Conservation (phyloP, 2,329 filamentous ascomycete species). For the Xylaria sp. region DNA sequence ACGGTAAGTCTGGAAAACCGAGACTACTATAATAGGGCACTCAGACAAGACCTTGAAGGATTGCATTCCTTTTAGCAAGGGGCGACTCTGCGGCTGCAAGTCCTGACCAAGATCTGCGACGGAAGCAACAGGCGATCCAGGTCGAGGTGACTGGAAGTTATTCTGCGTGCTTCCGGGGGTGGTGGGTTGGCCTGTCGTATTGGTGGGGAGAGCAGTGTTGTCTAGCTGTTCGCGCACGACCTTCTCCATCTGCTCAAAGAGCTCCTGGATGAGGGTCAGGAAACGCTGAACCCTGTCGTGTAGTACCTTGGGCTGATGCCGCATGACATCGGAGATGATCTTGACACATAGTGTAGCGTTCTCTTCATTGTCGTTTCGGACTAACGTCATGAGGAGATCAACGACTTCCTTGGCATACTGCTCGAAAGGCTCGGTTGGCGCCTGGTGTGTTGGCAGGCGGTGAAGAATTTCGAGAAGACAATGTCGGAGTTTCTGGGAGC, state of each 20-base stretch:
- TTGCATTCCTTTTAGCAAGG: constrained; percentile 88
- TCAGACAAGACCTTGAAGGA: constrained; percentile 98
- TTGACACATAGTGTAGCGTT: constrained; percentile 99
- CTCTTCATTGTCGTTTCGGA: constrained; percentile 92
- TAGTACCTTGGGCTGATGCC: constrained; percentile 82
- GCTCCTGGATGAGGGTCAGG: constrained; percentile 84
- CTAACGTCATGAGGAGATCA: constrained; percentile 81
- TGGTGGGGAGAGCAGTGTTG: constrained; percentile 55
- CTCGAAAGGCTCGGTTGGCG: constrained; percentile 74
- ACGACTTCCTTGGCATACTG: constrained; percentile 84
- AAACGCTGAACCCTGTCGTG: constrained; percentile 78
- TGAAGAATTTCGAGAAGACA: constrained; percentile 93
- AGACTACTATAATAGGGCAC: constrained; percentile 97
- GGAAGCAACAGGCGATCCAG: constrained; percentile 81
- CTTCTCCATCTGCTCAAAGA: constrained; percentile 91
- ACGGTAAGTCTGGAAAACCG: constrained; percentile 91
- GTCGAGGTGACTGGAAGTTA: constrained; percentile 80
- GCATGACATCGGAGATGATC: constrained; percentile 93
- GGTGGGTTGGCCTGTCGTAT: constrained; percentile 56
- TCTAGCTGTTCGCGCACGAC: constrained; percentile 96
- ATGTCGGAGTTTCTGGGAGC: constrained; percentile 72
- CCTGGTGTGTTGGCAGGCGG: constrained; percentile 66
- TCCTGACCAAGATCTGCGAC: constrained; percentile 77
- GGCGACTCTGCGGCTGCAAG: constrained; percentile 71
- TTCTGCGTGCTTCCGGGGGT: constrained; percentile 61